Conservation (phyloP, 2,329 filamentous ascomycete species). For the Apiospora aurea region DNA sequence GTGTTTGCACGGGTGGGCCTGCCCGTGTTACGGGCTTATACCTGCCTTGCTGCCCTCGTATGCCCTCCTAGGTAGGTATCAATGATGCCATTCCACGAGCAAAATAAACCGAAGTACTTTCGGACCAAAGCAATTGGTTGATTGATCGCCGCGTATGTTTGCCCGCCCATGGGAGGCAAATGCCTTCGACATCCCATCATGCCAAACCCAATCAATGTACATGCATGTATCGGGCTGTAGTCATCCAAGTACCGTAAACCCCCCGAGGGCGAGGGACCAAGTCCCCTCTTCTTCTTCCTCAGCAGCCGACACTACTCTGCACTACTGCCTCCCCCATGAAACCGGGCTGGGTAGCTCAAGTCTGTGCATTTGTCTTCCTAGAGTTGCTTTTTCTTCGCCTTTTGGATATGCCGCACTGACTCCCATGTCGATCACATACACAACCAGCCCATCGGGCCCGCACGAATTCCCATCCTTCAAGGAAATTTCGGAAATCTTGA, state of each 20-base stretch:
- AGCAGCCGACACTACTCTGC: constrained; percentile 1
- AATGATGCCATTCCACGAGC: neutral
- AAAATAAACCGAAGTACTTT: neutral
- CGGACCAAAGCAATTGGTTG: neutral
- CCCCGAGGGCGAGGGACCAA: neutral
- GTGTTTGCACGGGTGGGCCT: constrained; percentile 8
- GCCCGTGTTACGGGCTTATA: neutral
- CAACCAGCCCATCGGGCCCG: constrained; percentile 9
- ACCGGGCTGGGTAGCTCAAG: constrained; percentile 13
- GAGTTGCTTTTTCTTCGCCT: constrained; percentile 23
- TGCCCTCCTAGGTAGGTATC: neutral
- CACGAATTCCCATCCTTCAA: neutral
- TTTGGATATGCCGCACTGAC: constrained; percentile 9
- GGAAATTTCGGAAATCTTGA: neutral
- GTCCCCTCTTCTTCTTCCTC: neutral
- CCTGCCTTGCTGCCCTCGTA: neutral
- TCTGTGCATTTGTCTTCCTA: constrained; percentile 13
- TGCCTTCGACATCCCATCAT: neutral
- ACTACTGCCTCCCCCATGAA: constrained; percentile 21
- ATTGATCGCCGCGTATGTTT: neutral
- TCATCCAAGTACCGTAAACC: neutral
- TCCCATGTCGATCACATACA: constrained; percentile 2
- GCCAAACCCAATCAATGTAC: neutral
- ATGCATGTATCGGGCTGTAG: constrained; percentile 11
- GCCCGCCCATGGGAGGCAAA: neutral